These are phyloP conservation scores for Xylariaceae sp. DNA, from an alignment of 2,329 filamentous ascomycete genomes.

Conservation along the genomic window DNA sequence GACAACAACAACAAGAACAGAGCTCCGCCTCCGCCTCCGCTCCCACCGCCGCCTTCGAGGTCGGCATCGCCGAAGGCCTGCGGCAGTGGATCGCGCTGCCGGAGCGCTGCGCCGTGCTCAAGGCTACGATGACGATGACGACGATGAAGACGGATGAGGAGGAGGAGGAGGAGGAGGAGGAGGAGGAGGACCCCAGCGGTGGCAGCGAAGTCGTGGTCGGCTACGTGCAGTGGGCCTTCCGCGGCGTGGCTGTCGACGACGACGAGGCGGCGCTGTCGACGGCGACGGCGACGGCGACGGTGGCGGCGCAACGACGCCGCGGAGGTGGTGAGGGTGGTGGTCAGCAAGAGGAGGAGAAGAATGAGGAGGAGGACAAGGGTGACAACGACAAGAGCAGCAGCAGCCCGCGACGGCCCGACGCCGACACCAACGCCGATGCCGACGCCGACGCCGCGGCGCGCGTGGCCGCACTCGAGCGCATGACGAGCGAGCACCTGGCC, in stretches of 20 bases:
- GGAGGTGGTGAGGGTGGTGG: too few relatives aligned
- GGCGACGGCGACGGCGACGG: neutral
- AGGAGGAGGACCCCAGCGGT: too few relatives aligned
- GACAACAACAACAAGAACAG: too few relatives aligned
- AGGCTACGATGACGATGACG: too few relatives aligned
- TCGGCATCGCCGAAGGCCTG: constrained; percentile 12
- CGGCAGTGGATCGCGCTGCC: constrained; percentile 14
- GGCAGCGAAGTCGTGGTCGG: constrained; percentile 22
- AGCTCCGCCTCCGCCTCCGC: too few relatives aligned
- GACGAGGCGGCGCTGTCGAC: neutral
- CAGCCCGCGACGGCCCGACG: neutral
- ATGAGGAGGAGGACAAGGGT: neutral
- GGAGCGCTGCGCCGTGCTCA: constrained; percentile 21
- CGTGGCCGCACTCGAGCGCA: constrained; percentile 13
- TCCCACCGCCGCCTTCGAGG: constrained; percentile 20
- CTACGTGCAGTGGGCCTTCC: constrained; percentile 27
- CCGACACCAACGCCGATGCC: neutral
- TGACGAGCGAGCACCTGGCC: constrained; percentile 24
- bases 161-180: too few relatives aligned
- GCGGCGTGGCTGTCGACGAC: constrained; percentile 14
- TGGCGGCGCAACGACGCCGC: too few relatives aligned
- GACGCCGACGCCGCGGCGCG: neutral
- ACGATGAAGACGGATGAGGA: too few relatives aligned
- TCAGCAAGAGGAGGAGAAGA: neutral
- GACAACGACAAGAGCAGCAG: neutral